phyloP scores from a whole-genome alignment of 768 basidiomycete genomes.

The Melanogaster broomeanus region DNA sequence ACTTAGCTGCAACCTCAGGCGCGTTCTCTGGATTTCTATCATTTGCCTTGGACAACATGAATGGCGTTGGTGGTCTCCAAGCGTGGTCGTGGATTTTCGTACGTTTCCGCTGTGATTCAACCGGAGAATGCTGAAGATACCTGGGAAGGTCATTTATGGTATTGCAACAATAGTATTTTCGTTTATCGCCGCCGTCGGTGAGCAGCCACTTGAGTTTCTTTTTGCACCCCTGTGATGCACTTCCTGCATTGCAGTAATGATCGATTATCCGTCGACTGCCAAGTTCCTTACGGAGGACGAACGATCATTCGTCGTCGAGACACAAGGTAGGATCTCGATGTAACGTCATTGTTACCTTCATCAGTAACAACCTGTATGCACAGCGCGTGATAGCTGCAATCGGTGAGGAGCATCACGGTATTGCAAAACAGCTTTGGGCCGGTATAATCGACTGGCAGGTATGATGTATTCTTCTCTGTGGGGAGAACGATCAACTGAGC shows the following conservation, averaged over 20 bases:
- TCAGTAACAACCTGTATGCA: slow-evolving; percentile 46
- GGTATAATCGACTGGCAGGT: slow-evolving; percentile 65
- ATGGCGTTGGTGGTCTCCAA: too few species aligned
- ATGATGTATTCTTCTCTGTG: background rate
- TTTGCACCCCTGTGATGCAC: background rate
- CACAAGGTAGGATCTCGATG: slow-evolving; percentile 45
- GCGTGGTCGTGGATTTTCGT: slow-evolving; percentile 77
- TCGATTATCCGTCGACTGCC: slow-evolving; percentile 61
- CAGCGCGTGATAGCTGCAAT: slow-evolving; percentile 59
- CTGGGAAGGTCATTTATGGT: slow-evolving; percentile 56
- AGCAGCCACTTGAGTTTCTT: slow-evolving; percentile 2
- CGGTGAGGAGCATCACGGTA: slow-evolving; percentile 61
- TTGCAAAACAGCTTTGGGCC: slow-evolving; percentile 49
- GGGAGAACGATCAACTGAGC: too few species aligned
- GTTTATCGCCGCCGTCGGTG: slow-evolving; percentile 49
- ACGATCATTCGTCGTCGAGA: slow-evolving; percentile 53
- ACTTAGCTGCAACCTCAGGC: slow-evolving; percentile 15
- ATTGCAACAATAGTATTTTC: slow-evolving; percentile 56
- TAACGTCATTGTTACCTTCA: background rate
- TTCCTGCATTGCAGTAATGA: slow-evolving; percentile 44
- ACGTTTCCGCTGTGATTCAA: slow-evolving; percentile 11
- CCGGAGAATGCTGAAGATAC: background rate
- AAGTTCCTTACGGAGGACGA: slow-evolving; percentile 63
- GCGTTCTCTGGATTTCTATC: slow-evolving; percentile 64
- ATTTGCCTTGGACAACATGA: slow-evolving; percentile 55